A percentile compares a stretch with the other conserved stretches of the same genome.
Conservation (phyloP, 305 asterid genomes). For the Lippia alba region DNA sequence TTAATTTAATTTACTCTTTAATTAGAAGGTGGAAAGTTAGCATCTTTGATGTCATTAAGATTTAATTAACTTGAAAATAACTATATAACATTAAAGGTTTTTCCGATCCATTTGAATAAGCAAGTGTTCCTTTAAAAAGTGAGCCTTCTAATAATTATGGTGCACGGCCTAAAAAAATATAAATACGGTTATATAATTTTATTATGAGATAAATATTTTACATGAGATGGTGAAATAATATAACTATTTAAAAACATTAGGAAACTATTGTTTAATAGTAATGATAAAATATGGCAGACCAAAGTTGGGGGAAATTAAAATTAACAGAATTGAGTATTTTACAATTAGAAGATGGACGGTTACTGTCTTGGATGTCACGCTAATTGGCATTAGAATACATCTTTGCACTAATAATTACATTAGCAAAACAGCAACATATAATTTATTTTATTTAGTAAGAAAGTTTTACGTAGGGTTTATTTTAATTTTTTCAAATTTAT, state of each 20-base stretch:
- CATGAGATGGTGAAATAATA: too few species aligned
- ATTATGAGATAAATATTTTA: too few species aligned
- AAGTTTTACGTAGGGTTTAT: too few species aligned
- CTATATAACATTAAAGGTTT: neutral
- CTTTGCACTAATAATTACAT: neutral
- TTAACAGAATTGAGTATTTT: neutral
- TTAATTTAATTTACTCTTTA: too few species aligned
- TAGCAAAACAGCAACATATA: neutral
- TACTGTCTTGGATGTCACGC: slow-evolving; percentile 10
- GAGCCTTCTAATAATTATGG: neutral
- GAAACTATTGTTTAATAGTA: neutral
- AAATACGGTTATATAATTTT: too few species aligned
- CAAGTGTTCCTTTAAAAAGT: neutral
- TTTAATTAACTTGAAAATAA: neutral
- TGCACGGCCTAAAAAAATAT: too few species aligned
- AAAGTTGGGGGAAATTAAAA: neutral
- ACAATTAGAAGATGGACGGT: slow-evolving; percentile 2
- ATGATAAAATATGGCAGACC: neutral
- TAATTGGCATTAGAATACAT: slow-evolving; percentile 6
- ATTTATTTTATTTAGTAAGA: neutral
- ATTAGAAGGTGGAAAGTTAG: slow-evolving; percentile 17
- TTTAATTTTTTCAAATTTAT: too few species aligned
- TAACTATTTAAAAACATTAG: too few species aligned
- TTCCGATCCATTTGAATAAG: too few species aligned
- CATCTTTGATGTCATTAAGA: slow-evolving; percentile 18